phyloP scores from a whole-genome alignment of 2,329 filamentous ascomycete genomes.

The Hypoxylon sp. region DNA sequence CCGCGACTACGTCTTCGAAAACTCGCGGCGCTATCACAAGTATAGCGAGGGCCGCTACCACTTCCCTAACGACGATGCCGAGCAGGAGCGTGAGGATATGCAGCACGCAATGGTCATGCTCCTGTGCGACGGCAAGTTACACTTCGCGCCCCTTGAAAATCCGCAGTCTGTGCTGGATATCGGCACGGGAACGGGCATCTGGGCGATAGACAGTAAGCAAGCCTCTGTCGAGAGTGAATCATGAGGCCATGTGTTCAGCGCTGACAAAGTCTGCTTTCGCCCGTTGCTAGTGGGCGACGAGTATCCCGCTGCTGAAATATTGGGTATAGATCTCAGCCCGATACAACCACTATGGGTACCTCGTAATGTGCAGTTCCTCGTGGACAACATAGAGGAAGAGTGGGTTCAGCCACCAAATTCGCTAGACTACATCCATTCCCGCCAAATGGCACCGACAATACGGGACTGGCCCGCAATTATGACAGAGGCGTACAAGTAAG shows the following conservation, averaged over 20 bases:
- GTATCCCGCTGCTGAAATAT: slow-evolving; percentile 58
- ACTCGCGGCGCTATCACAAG: slow-evolving; percentile 61
- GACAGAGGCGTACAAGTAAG: slow-evolving; percentile 63
- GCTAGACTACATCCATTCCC: slow-evolving; percentile 73
- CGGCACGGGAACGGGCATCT: slow-evolving; percentile 58
- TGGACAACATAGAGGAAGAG: slow-evolving; percentile 70
- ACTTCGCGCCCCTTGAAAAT: slow-evolving; percentile 45
- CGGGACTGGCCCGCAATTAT: slow-evolving; percentile 69
- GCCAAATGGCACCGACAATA: slow-evolving; percentile 69
- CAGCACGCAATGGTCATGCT: slow-evolving; percentile 49
- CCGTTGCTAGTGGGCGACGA: slow-evolving; percentile 54
- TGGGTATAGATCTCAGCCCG: slow-evolving; percentile 59
- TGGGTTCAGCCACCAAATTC: slow-evolving; percentile 69
- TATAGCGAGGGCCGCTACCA: slow-evolving; percentile 58
- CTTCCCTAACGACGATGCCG: slow-evolving; percentile 61
- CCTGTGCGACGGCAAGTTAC: slow-evolving; percentile 52
- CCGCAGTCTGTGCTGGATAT: slow-evolving; percentile 48
- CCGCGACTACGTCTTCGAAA: slow-evolving; percentile 61
- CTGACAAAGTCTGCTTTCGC: slow-evolving; percentile 29
- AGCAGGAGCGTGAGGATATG: slow-evolving; percentile 60
- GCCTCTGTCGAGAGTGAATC: slow-evolving; percentile 8
- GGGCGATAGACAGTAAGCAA: slow-evolving; percentile 51
- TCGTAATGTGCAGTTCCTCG: slow-evolving; percentile 58
- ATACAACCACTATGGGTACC: slow-evolving; percentile 60
- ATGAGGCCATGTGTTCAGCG: slow-evolving; percentile 23